These are phyloP conservation scores for Lentinula sp. DNA, from an alignment of 768 basidiomycete species.

Conservation along the genomic window DNA sequence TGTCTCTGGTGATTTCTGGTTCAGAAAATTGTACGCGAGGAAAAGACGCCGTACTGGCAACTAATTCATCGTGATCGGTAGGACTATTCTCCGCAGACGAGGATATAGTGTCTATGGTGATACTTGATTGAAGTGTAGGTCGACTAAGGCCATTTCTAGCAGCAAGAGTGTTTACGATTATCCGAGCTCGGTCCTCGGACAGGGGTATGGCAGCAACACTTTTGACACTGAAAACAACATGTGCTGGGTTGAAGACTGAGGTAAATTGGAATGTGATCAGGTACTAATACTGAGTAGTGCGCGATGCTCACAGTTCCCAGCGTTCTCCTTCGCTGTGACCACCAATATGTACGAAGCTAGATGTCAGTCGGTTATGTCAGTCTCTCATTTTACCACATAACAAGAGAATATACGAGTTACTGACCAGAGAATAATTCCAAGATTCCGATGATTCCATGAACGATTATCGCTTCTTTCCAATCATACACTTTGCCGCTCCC, in stretches of 20 bases:
- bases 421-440: constrained; percentile 69
- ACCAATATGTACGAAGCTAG: constrained; percentile 74
- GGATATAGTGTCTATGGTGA: constrained; percentile 15
- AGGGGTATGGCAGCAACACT: constrained; percentile 69
- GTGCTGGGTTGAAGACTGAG: constrained; percentile 61
- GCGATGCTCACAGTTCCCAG: constrained; percentile 55
- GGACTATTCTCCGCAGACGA: background rate
- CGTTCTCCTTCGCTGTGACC: constrained; percentile 53
- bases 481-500: constrained; percentile 28
- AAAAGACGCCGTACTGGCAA: constrained; percentile 13
- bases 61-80: background rate
- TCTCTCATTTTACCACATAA: constrained; percentile 2
- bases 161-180: constrained; percentile 44
- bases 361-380: constrained; percentile 2
- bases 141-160: constrained; percentile 42
- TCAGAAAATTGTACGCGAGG: constrained; percentile 51
- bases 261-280: background rate
- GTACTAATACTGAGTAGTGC: background rate
- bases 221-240: constrained; percentile 63
- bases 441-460: constrained; percentile 75
- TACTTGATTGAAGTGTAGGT: constrained; percentile 32
- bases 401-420: constrained; percentile 12
- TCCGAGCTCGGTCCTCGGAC: constrained; percentile 54
- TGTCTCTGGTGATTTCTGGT: constrained; percentile 37
- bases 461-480: constrained; percentile 53